Base-by-base conservation (phyloP, 2,329 filamentous ascomycete genomes). In the Verticillium tricorpus region DNA sequence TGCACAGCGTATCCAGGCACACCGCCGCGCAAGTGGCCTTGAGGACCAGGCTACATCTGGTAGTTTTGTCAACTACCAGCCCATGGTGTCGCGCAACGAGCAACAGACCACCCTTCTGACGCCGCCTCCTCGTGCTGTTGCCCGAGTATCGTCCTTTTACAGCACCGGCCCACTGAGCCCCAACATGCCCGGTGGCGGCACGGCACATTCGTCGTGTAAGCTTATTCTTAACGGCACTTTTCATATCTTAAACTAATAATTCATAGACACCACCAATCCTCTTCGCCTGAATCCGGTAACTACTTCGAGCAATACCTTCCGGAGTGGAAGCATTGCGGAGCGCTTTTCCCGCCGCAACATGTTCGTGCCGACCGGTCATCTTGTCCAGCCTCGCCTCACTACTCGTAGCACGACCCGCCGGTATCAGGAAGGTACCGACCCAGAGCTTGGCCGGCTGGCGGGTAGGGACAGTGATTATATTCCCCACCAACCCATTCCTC, bases 21-120 rank as follows among this genome's bases (percentile, higher is more conserved):
- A 63, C 17, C 63, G 63, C 19, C 63, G 64, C 3, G 63, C 61
- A 7, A 66, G 64, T 45, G 64, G 64, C 40, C 52, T 66, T 3
- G 64, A 66, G 34, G 64, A 66, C n/a, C 64, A 66, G 35, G 63
- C 63, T 22, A 58, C 63, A 17, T 62, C 63, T 8, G 64, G 64
- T 22, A 60, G 50, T 22, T 60, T 32, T n/a, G 52, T 60, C 37
- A 37, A 9, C 32, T 52, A 60, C 28, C 52, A 56, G 12, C 50
- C 59, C 52, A 59, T 59, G 58, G 31, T 55, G 28, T 15, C 54
- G 7, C 54, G 54, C 45, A 11, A 9, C 45, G n/a, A 22, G 45
- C 45, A 14, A 14, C 45, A 9, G 17, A 22, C n/a, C 8, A 4
- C 11, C 12, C 7, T 25, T n/a, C 45, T 50, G 45, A 50, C 45